These are phyloP conservation scores for Stephania japonica DNA, from an alignment of 164 flowering plant genomes.

Conservation along the genomic window DNA sequence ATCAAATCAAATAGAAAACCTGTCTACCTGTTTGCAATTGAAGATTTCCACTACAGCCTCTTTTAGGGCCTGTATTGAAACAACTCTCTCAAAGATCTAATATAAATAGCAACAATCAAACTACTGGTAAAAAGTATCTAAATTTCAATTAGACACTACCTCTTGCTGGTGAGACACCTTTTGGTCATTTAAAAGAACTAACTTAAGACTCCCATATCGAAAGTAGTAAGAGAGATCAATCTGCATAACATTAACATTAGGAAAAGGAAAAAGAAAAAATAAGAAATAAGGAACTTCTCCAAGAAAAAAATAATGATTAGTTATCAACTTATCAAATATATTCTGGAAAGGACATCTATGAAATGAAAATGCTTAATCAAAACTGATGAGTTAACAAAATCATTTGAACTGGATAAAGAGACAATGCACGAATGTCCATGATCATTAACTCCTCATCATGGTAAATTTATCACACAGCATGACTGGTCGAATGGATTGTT, in stretches of 20 bases:
- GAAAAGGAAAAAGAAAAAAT: slow-evolving; percentile 1
- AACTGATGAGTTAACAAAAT: neutral
- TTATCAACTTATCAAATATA: neutral
- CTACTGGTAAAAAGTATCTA: neutral
- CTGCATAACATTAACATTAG: slow-evolving; percentile 32
- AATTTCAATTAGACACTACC: slow-evolving; percentile 32
- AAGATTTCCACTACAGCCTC: slow-evolving; percentile 57
- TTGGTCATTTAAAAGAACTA: slow-evolving; percentile 46
- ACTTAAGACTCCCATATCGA: slow-evolving; percentile 56
- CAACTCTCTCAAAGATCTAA: neutral
- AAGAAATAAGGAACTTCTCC: slow-evolving; percentile 4
- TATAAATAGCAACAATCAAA: neutral
- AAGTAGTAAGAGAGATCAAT: slow-evolving; percentile 63
- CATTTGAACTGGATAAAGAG: neutral
- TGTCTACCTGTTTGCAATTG: slow-evolving; percentile 39
- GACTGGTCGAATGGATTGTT: no score
- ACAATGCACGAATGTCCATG: no score
- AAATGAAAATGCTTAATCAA: neutral
- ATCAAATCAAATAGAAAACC: neutral
- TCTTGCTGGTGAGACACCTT: slow-evolving; percentile 48
- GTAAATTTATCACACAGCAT: no score
- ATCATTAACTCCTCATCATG: no score
- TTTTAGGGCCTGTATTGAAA: slow-evolving; percentile 38
- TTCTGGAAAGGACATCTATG: neutral
- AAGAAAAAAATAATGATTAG: neutral